Conservation (phyloP, 495 filamentous ascomycete species). For the Glutinoglossum americanum region DNA sequence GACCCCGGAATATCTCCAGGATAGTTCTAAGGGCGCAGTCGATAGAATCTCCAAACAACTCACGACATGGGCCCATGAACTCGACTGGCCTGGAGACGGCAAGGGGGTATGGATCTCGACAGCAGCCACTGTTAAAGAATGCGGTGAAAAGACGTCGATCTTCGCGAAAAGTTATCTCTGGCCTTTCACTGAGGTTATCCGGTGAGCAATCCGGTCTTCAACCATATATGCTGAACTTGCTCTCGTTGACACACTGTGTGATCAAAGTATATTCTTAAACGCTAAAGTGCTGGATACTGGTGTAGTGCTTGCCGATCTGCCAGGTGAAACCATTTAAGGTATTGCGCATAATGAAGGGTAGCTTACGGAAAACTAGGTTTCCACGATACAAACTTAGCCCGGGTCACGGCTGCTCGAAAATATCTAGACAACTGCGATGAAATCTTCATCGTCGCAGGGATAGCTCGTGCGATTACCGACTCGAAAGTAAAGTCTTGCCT, state of each 20-base stretch:
- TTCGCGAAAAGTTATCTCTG: background rate
- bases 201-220: background rate
- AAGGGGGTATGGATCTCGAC: too few relatives aligned
- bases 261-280: background rate
- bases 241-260: background rate
- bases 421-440: too few relatives aligned
- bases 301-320: too few relatives aligned
- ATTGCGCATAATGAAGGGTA: too few relatives aligned
- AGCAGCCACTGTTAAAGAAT: background rate
- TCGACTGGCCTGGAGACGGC: too few relatives aligned
- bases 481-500: too few relatives aligned
- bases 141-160: background rate
- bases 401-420: too few relatives aligned
- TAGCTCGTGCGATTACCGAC: too few relatives aligned
- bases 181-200: background rate
- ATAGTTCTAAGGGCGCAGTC: background rate
- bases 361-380: too few relatives aligned
- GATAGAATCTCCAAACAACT: background rate
- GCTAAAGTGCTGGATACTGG: background rate
- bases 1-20: background rate
- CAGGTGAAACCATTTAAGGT: too few relatives aligned
- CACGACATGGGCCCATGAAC: background rate
- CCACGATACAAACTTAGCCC: too few relatives aligned
- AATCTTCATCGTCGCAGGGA: too few relatives aligned
- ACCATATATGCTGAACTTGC: background rate